These are phyloP conservation scores for Neltuma alba DNA, from an alignment of 306 rosid species.

Conservation along the genomic window DNA sequence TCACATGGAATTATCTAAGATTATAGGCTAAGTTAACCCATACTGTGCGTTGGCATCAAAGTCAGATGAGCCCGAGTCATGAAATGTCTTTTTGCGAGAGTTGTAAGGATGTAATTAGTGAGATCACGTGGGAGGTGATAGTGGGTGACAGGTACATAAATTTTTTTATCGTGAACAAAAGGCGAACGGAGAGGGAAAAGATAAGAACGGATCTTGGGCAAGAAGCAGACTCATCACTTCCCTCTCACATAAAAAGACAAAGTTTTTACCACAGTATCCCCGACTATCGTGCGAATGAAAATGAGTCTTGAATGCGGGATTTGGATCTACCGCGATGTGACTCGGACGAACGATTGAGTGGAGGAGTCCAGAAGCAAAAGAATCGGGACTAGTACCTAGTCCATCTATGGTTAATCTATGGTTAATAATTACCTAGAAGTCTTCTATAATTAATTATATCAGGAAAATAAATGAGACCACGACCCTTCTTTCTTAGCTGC, in stretches of 20 bases:
- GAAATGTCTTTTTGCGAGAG: slow-evolving; percentile 37
- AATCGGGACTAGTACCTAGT: background rate
- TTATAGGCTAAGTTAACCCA: slow-evolving; percentile 2
- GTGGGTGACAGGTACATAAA: slow-evolving; percentile 45
- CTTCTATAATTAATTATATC: too few relatives aligned
- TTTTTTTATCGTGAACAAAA: background rate
- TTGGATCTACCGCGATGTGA: background rate
- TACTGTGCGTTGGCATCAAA: slow-evolving; percentile 13
- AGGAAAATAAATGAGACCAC: too few relatives aligned
- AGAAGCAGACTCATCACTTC: slow-evolving; percentile 33
- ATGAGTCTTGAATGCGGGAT: background rate
- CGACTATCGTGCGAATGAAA: slow-evolving; percentile 1
- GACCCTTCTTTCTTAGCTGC: too few relatives aligned
- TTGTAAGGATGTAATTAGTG: slow-evolving; percentile 34
- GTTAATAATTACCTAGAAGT: too few relatives aligned
- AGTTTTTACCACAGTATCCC: background rate
- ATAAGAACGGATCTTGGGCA: slow-evolving; percentile 45
- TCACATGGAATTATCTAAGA: background rate
- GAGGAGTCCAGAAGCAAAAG: background rate
- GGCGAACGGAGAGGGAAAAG: slow-evolving; percentile 21
- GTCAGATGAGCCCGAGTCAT: slow-evolving; percentile 30
- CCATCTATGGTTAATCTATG: too few relatives aligned
- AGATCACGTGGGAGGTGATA: slow-evolving; percentile 46
- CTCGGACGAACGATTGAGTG: background rate
- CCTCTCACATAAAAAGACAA: slow-evolving; percentile 16